A percentile compares a stretch with the other conserved stretches of the same genome.
These are phyloP conservation scores for Trichomonas gallinae DNA, from an alignment of 208 protist genomes.

Conservation along the genomic window DNA sequence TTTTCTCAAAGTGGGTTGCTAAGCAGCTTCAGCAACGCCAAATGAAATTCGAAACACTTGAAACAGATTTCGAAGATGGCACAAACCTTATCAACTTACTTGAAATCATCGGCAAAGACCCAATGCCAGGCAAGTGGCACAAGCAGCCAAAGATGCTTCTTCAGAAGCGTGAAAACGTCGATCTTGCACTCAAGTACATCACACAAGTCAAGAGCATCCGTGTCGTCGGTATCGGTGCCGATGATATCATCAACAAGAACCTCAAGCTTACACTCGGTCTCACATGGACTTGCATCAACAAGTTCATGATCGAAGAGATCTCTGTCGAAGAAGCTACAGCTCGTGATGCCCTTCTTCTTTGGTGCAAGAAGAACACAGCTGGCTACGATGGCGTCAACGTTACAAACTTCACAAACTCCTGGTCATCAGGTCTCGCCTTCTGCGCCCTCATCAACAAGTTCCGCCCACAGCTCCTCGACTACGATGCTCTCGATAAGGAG, in stretches of 20 bases:
- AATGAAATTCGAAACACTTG: not conserved
- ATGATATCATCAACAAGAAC: not conserved
- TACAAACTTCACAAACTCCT: slow-evolving; percentile 19
- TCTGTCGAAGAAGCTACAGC: slow-evolving; percentile 25
- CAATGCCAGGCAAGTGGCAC: not conserved
- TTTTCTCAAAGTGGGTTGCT: not conserved
- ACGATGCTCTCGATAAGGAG: not conserved
- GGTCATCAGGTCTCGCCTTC: slow-evolving; percentile 21
- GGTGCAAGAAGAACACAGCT: slow-evolving; percentile 11
- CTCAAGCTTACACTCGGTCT: slow-evolving; percentile 5
- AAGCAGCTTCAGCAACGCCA: not conserved
- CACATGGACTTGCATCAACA: slow-evolving; percentile 11
- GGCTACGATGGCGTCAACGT: not conserved
- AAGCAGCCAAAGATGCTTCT: not conserved
- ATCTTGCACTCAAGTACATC: not conserved
- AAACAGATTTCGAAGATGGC: not conserved
- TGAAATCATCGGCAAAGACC: not conserved
- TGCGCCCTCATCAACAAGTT: slow-evolving; percentile 11
- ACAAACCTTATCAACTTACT: not conserved
- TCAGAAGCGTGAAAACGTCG: not conserved
- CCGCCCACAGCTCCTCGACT: not conserved
- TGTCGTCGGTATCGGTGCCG: not conserved
- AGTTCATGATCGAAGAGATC: slow-evolving; percentile 22
- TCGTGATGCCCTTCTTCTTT: slow-evolving; percentile 20
- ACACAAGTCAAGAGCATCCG: not conserved